Percentiles rank a stretch among this genome's conserved stretches.
phyloP scores from a whole-genome alignment of 805 yeast genomes.

The Gaillardinia entomophila region DNA sequence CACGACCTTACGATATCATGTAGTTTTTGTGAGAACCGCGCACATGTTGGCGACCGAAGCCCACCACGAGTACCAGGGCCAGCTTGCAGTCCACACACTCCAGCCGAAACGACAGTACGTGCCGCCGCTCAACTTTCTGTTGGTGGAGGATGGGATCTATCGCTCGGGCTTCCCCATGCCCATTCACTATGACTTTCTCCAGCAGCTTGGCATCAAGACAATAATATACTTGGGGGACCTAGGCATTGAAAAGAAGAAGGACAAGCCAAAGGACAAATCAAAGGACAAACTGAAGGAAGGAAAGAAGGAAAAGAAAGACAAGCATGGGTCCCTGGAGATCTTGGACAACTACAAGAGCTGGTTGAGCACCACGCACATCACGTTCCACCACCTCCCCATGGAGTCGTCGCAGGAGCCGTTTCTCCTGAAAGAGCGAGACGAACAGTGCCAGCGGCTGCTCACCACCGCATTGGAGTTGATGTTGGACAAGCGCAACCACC shows the following conservation, averaged over 20 bases:
- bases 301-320: constrained; percentile 19
- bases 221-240: constrained; percentile 77
- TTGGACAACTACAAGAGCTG: constrained; percentile 61
- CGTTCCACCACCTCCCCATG: constrained; percentile 57
- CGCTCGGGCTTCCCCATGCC: constrained; percentile 94
- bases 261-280: constrained; percentile 9
- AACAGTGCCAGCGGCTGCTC: constrained; percentile 42
- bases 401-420: constrained; percentile 74
- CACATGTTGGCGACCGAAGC: too few species aligned
- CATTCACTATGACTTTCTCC: constrained; percentile 72
- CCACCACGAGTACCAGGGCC: background rate
- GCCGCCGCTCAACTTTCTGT: constrained; percentile 88
- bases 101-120: constrained; percentile 35
- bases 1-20: background rate
- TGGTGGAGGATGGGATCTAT: constrained; percentile 83
- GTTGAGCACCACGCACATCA: constrained; percentile 49
- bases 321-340: constrained; percentile 49
- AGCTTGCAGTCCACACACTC: background rate
- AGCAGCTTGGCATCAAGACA: constrained; percentile 64
- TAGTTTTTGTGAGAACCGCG: background rate
- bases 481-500: constrained; percentile 66
- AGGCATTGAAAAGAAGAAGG: constrained; percentile 21
- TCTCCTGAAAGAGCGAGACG: constrained; percentile 44
- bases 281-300: constrained; percentile 3
- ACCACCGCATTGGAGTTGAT: constrained; percentile 51